These are phyloP conservation scores for Endothia cerciana DNA, from an alignment of 2,329 filamentous ascomycete genomes.

Conservation along the genomic window DNA sequence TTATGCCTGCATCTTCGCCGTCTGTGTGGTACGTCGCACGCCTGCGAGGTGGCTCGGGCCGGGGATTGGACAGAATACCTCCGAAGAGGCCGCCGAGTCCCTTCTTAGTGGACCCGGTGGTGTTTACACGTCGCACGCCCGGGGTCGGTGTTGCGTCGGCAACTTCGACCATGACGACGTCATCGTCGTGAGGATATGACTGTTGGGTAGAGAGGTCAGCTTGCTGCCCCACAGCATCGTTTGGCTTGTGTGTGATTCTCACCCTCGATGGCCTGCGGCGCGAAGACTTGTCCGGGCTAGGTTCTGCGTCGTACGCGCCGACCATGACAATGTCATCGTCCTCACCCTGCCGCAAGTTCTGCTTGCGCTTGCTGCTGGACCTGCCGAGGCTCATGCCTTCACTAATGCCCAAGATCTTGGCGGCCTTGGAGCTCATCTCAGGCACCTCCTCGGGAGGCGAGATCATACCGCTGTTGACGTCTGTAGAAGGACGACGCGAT, in stretches of 20 bases:
- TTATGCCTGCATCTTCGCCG: constrained; percentile 56
- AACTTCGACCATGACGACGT: constrained; percentile 61
- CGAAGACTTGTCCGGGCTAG: constrained; percentile 50
- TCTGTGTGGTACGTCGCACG: constrained; percentile 55
- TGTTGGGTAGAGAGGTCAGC: constrained; percentile 55
- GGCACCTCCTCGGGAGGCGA: constrained; percentile 72
- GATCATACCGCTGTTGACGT: constrained; percentile 65
- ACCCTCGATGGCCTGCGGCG: constrained; percentile 50
- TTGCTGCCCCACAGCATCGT: constrained; percentile 28
- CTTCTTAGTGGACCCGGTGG: constrained; percentile 59
- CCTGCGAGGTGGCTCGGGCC: constrained; percentile 53
- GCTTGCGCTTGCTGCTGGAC: constrained; percentile 49
- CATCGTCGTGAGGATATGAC: constrained; percentile 67
- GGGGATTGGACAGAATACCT: constrained; percentile 54
- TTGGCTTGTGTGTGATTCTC: constrained; percentile 26
- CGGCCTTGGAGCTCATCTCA: constrained; percentile 74
- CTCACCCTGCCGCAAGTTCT: constrained; percentile 40
- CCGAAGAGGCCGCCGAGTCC: constrained; percentile 66
- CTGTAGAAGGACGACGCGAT: constrained; percentile 71
- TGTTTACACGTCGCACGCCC: constrained; percentile 61
- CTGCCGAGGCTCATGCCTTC: constrained; percentile 57
- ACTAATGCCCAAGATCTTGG: constrained; percentile 70
- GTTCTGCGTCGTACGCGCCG: constrained; percentile 44
- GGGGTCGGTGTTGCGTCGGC: constrained; percentile 53
- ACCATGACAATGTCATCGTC: constrained; percentile 58